A percentile compares a stretch with the other conserved stretches of the same genome.
phyloP scores from a whole-genome alignment of 495 filamentous ascomycete genomes.

The Cercophora scortea region DNA sequence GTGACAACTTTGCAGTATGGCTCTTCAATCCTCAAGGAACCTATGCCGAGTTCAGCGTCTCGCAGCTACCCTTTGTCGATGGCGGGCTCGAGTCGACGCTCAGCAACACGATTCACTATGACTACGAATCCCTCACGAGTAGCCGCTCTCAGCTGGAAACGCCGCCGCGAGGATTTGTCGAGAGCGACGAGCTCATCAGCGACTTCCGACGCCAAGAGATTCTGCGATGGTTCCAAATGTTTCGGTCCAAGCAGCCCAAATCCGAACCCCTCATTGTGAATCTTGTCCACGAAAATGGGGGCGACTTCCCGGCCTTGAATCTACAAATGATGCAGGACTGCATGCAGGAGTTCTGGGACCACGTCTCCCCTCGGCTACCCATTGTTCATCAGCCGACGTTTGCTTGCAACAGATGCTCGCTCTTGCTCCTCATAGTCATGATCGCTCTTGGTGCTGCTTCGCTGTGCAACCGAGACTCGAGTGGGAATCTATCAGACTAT shows the following conservation, averaged over 20 bases:
- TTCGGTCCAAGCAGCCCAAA: slow-evolving; percentile 66
- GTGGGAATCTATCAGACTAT: slow-evolving; percentile 58
- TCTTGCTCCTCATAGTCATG: slow-evolving; percentile 75
- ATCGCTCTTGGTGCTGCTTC: slow-evolving; percentile 89
- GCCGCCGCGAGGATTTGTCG: slow-evolving; percentile 54
- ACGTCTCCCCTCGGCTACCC: slow-evolving; percentile 86
- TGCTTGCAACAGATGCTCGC: slow-evolving; percentile 68
- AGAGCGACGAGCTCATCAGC: slow-evolving; percentile 68
- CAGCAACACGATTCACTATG: slow-evolving; percentile 45
- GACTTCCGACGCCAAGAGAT: slow-evolving; percentile 78
- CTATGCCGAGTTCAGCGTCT: slow-evolving; percentile 31
- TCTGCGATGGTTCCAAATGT: slow-evolving; percentile 67
- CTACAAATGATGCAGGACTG: slow-evolving; percentile 88
- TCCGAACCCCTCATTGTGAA: slow-evolving; percentile 62
- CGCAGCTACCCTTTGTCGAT: slow-evolving; percentile 38
- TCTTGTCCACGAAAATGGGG: slow-evolving; percentile 61
- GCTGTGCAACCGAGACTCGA: slow-evolving; percentile 66
- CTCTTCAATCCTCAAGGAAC: slow-evolving; percentile 38
- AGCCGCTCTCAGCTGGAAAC: slow-evolving; percentile 65
- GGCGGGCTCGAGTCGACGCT: slow-evolving; percentile 43
- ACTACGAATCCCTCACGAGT: slow-evolving; percentile 50
- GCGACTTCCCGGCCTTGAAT: slow-evolving; percentile 65
- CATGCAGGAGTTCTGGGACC: slow-evolving; percentile 84
- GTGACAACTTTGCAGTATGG: slow-evolving; percentile 42
- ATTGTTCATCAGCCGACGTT: slow-evolving; percentile 94